These are phyloP conservation scores for Citrus trifoliata DNA, from an alignment of 345 rosid genomes.

Conservation along the genomic window DNA sequence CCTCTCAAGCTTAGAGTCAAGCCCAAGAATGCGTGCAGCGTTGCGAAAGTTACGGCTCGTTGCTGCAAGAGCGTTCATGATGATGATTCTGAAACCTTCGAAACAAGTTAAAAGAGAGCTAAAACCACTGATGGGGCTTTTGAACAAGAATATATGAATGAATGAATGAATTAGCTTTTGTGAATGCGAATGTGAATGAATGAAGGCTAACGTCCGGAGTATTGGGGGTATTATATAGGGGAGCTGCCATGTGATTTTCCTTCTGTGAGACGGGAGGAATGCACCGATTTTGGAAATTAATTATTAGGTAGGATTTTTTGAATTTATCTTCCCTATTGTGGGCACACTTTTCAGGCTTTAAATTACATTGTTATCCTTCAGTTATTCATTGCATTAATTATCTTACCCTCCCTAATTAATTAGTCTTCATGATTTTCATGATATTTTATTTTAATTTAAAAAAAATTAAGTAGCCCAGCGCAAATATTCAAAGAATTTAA, in stretches of 20 bases:
- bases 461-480: too few species aligned
- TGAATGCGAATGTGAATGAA: not conserved
- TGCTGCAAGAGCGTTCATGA: slow-evolving; percentile 91
- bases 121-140: not conserved
- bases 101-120: not conserved
- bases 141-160: not conserved
- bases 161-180: not conserved
- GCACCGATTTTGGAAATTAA: not conserved
- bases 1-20: slow-evolving; percentile 85
- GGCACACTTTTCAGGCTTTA: accelerated
- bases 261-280: not conserved
- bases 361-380: too few species aligned
- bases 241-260: not conserved
- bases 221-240: not conserved
- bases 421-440: too few species aligned
- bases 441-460: too few species aligned
- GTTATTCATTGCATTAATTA: too few species aligned
- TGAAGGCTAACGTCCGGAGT: not conserved
- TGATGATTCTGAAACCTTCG: not conserved
- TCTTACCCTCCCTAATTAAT: too few species aligned
- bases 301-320: not conserved
- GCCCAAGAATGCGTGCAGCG: slow-evolving; percentile 80
- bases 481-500: too few species aligned
- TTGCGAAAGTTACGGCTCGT: slow-evolving; percentile 91
- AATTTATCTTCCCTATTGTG: not conserved